Conservation (phyloP, 768 basidiomycete species). For the Pisolithus marmoratus region DNA sequence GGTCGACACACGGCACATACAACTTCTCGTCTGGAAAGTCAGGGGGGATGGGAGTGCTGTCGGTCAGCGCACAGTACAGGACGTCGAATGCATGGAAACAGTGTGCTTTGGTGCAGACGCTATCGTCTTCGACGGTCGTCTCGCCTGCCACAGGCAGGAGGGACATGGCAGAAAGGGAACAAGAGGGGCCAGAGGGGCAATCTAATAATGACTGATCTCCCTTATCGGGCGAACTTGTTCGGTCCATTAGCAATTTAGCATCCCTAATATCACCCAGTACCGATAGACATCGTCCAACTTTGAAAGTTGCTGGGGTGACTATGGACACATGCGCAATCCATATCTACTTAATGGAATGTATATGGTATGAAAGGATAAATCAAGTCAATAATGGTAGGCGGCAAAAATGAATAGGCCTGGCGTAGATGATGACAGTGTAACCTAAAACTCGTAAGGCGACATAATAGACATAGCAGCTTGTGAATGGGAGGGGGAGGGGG, state of each 20-base stretch:
- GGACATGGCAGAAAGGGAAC: constrained; percentile 41
- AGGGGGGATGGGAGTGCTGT: constrained; percentile 47
- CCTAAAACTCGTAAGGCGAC: constrained; percentile 19
- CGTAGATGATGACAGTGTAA: constrained; percentile 7
- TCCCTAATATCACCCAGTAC: no score
- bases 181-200: constrained; percentile 4
- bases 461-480: constrained; percentile 24
- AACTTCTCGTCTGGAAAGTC: constrained; percentile 70
- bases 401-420: background rate
- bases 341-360: constrained; percentile 33
- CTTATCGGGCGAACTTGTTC: constrained; percentile 21
- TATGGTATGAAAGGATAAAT: constrained; percentile 38
- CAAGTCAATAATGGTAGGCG: constrained; percentile 28
- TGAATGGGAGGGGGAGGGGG: no score
- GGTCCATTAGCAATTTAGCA: background rate
- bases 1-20: constrained; percentile 39
- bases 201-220: constrained; percentile 9
- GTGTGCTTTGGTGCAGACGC: constrained; percentile 65
- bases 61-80: constrained; percentile 70
- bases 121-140: constrained; percentile 34
- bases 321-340: constrained; percentile 32
- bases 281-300: constrained; percentile 4
- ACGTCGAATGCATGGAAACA: constrained; percentile 80
- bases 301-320: constrained; percentile 16
- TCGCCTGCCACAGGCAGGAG: constrained; percentile 42